Percentiles rank a stretch among this genome's conserved stretches.
Conservation (phyloP, 2,329 filamentous ascomycete species). For the Nannizziopsis barbatae region DNA sequence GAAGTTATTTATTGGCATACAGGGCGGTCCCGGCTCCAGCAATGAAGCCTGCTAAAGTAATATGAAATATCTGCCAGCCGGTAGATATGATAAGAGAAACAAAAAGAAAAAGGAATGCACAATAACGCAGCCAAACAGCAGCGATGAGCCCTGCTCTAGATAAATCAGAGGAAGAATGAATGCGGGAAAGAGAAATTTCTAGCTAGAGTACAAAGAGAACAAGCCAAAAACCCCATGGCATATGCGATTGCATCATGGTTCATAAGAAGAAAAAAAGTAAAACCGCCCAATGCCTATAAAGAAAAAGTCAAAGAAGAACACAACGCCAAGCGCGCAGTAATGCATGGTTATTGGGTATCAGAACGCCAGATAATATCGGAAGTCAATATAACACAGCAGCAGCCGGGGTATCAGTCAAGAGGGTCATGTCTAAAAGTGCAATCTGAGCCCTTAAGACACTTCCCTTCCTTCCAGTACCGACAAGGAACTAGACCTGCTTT, state of each 20-base stretch:
- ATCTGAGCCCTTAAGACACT: conserved; percentile 43
- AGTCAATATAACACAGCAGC: not conserved
- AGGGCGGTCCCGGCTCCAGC: no score
- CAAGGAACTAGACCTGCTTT: conserved; percentile 39
- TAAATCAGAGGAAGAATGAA: no score
- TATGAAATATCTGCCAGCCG: no score
- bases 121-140: no score
- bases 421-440: conserved; percentile 42
- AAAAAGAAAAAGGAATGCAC: no score
- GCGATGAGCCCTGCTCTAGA: no score
- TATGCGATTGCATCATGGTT: not conserved
- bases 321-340: conserved; percentile 5
- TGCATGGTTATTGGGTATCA: not conserved
- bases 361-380: not conserved
- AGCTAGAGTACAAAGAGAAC: no score
- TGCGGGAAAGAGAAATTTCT: no score
- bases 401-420: conserved; percentile 5
- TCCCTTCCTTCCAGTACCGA: conserved; percentile 44
- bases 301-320: not conserved
- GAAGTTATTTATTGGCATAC: no score
- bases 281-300: not conserved
- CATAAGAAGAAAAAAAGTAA: not conserved
- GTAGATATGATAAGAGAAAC: no score
- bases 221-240: not conserved
- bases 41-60: no score